phyloP scores from a whole-genome alignment of 108 stramenopile genomes.

The Cyclostephanos tholiformis region DNA sequence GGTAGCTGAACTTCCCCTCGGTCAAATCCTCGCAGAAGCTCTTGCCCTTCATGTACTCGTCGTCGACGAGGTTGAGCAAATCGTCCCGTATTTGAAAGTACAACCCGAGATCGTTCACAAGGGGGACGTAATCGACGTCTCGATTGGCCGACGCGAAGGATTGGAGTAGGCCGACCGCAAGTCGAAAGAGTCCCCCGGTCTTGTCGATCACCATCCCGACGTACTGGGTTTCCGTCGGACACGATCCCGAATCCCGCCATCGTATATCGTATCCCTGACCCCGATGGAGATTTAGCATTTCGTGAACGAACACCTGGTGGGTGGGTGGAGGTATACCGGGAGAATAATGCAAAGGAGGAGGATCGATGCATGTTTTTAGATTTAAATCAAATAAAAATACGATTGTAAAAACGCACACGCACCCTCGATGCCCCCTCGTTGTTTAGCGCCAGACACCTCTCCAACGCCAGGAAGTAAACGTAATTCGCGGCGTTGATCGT shows the following conservation, averaged over 20 bases:
- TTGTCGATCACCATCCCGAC: conserved; percentile 71
- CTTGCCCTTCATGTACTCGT: conserved; percentile 93
- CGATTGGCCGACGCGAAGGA: conserved; percentile 71
- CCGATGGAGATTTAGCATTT: conserved; percentile 92
- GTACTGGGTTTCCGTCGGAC: conserved; percentile 58
- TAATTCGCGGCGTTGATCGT: conserved; percentile 98
- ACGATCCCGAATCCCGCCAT: conserved; percentile 84
- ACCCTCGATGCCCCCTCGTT: conserved; percentile 72
- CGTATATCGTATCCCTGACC: conserved; percentile 94
- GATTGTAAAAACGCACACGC: conserved; percentile 9
- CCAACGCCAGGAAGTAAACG: conserved; percentile 93
- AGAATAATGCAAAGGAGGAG: not conserved
- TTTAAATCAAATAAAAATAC: too few relatives aligned
- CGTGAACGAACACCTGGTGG: conserved; percentile 77
- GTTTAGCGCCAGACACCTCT: conserved; percentile 69
- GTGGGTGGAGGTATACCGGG: too few relatives aligned
- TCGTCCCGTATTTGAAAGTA: conserved; percentile 98
- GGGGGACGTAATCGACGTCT: conserved; percentile 62
- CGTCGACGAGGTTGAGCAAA: conserved; percentile 91
- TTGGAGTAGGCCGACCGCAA: conserved; percentile 94
- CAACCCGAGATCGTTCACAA: conserved; percentile 90
- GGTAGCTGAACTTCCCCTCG: conserved; percentile 96
- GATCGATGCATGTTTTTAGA: too few relatives aligned
- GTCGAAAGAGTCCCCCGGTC: conserved; percentile 95
- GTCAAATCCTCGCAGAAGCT: conserved; percentile 97